phyloP scores from a whole-genome alignment of 768 basidiomycete species.

The Tubosaeta sp. region DNA sequence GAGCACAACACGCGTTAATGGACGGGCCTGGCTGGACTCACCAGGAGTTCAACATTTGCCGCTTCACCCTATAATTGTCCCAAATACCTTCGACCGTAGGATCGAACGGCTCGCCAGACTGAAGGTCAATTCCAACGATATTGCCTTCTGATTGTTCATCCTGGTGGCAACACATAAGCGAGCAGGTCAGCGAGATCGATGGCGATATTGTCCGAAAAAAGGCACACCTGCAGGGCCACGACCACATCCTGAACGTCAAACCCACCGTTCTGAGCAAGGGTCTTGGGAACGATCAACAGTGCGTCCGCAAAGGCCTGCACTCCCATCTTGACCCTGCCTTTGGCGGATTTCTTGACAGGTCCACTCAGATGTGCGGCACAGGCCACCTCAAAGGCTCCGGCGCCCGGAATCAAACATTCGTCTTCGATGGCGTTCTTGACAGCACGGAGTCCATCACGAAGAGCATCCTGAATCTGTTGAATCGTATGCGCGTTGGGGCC shows the following conservation, averaged over 20 bases:
- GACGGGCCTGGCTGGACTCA: slow-evolving; percentile 35
- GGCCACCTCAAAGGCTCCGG: slow-evolving; percentile 94
- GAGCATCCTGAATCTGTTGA: slow-evolving; percentile 95
- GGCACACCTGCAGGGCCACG: slow-evolving; percentile 75
- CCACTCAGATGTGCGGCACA: slow-evolving; percentile 82
- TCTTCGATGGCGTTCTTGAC: slow-evolving; percentile 98
- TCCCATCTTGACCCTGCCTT: slow-evolving; percentile 95
- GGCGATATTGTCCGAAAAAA: slow-evolving; percentile 2
- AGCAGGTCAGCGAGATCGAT: slow-evolving; percentile 10
- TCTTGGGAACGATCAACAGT: slow-evolving; percentile 92
- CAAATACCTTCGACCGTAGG: slow-evolving; percentile 94
- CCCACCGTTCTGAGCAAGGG: slow-evolving; percentile 91
- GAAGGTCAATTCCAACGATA: slow-evolving; percentile 83
- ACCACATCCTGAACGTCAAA: slow-evolving; percentile 96
- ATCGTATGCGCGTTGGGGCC: slow-evolving; percentile 96
- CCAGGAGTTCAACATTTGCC: slow-evolving; percentile 98
- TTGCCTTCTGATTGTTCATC: slow-evolving; percentile 96
- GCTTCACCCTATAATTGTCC: slow-evolving; percentile 99
- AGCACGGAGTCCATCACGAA: slow-evolving; percentile 92
- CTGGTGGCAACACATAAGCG: slow-evolving; percentile 33
- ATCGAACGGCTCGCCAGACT: slow-evolving; percentile 94
- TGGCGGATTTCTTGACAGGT: slow-evolving; percentile 76
- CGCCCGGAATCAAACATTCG: slow-evolving; percentile 84
- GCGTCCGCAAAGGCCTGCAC: slow-evolving; percentile 97
- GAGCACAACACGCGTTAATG: slow-evolving; percentile 19